These are phyloP conservation scores for Davidsoniella eucalypti DNA, from an alignment of 2,329 filamentous ascomycete species.

Conservation along the genomic window DNA sequence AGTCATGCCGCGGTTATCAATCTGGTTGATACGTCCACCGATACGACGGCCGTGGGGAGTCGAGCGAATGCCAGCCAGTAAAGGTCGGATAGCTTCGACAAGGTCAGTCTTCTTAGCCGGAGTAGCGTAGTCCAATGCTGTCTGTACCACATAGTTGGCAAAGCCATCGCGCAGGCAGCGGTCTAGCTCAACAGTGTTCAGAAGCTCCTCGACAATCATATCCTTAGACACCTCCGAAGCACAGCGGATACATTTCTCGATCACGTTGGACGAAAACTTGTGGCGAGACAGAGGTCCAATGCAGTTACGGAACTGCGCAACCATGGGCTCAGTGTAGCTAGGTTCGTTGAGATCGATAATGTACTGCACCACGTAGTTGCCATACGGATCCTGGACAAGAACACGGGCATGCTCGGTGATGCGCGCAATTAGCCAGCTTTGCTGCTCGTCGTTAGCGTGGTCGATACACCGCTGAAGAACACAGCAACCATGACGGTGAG, in stretches of 20 bases:
- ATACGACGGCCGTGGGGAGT: slow-evolving; percentile 93
- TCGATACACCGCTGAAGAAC: slow-evolving; percentile 97
- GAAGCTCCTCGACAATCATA: slow-evolving; percentile 71
- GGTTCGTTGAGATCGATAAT: slow-evolving; percentile 88
- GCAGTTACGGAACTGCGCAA: slow-evolving; percentile 59
- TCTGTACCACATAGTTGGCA: slow-evolving; percentile 97
- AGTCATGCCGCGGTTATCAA: slow-evolving; percentile 33
- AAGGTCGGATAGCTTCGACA: slow-evolving; percentile 70
- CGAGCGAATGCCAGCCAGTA: slow-evolving; percentile 68
- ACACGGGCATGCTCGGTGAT: slow-evolving; percentile 81
- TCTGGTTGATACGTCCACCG: slow-evolving; percentile 63
- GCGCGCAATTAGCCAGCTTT: slow-evolving; percentile 65
- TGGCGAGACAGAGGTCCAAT: slow-evolving; percentile 68
- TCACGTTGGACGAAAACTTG: slow-evolving; percentile 98
- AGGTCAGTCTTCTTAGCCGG: slow-evolving; percentile 55
- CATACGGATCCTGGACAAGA: slow-evolving; percentile 90
- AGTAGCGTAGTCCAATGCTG: slow-evolving; percentile 74
- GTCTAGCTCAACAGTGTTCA: slow-evolving; percentile 59
- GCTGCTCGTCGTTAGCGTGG: slow-evolving; percentile 81
- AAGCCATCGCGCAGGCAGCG: slow-evolving; percentile 80
- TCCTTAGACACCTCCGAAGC: slow-evolving; percentile 59
- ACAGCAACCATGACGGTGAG: slow-evolving; percentile 93
- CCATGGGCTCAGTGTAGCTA: slow-evolving; percentile 76
- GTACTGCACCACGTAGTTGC: slow-evolving; percentile 98
- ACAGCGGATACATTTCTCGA: slow-evolving; percentile 89